Evolutionary conservation across 1,284 basidiomycete genomes (phyloP).

Genomic region (Volvariella volvacea): DNA sequence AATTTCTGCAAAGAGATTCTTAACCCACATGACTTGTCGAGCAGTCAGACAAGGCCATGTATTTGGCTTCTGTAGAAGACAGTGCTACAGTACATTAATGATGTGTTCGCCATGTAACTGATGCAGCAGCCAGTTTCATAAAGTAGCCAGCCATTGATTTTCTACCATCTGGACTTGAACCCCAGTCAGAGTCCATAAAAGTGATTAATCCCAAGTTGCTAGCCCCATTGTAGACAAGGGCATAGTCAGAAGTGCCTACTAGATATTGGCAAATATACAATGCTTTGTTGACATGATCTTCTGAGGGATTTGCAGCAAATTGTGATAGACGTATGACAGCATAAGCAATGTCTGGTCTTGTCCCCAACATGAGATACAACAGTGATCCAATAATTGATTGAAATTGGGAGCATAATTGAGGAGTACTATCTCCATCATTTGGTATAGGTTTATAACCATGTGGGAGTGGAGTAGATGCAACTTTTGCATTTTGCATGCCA

Average conservation of each 20-base stretch:
- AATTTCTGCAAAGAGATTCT: slow-evolving; percentile 16
- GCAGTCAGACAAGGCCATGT: slow-evolving; percentile 21
- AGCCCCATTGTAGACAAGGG: neutral
- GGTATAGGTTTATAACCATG: slow-evolving; percentile 11
- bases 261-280: neutral
- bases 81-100: slow-evolving; percentile 19
- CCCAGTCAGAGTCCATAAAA: slow-evolving; percentile 24
- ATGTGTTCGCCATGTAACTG: neutral
- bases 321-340: neutral
- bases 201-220: slow-evolving; percentile 10
- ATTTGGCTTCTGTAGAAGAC: slow-evolving; percentile 27
- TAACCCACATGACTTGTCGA: slow-evolving; percentile 18
- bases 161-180: slow-evolving; percentile 9
- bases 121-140: slow-evolving; percentile 12
- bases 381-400: neutral
- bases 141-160: slow-evolving; percentile 18
- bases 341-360: slow-evolving; percentile 3
- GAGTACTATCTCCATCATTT: neutral
- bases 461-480: slow-evolving; percentile 26
- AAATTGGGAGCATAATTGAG: neutral
- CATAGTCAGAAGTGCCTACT: neutral
- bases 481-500: slow-evolving; percentile 22
- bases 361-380: neutral
- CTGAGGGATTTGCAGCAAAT: neutral
- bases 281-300: neutral